phyloP scores from a whole-genome alignment of 2,329 filamentous ascomycete genomes.

The Zasmidium angulare region DNA sequence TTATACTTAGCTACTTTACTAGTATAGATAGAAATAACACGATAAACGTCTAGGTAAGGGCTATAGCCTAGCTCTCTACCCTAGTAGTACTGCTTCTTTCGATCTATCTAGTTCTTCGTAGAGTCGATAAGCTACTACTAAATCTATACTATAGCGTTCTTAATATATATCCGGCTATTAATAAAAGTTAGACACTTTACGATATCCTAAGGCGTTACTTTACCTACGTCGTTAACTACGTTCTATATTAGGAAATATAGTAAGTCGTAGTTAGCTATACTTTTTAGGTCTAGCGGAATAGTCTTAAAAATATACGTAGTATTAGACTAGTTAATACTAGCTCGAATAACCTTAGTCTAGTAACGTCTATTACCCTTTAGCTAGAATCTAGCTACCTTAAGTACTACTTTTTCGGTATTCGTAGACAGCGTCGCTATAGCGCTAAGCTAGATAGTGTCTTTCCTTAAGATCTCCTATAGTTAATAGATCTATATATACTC shows the following conservation, averaged over 20 bases:
- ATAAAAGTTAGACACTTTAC: background rate
- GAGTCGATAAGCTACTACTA: background rate
- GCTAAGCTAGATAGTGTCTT: background rate
- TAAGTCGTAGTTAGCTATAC: background rate
- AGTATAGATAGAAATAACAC: background rate
- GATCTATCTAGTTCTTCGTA: background rate
- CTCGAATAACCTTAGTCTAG: conserved; percentile 1
- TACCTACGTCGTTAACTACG: background rate
- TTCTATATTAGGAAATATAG: background rate
- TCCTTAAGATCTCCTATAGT: background rate
- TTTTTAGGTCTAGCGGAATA: background rate
- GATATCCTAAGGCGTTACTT: background rate
- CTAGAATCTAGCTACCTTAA: background rate
- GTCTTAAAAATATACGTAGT: background rate
- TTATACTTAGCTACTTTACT: too few species aligned
- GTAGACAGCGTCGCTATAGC: background rate
- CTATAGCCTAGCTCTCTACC: background rate
- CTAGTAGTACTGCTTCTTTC: background rate
- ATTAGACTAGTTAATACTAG: background rate
- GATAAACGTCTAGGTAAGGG: background rate
- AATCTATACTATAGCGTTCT: background rate
- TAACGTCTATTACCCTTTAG: background rate
- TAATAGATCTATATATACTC: background rate
- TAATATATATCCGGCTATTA: background rate
- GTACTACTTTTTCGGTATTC: background rate